phyloP scores from a whole-genome alignment of 2,329 filamentous ascomycete species.

The Cyanodermella asteris region DNA sequence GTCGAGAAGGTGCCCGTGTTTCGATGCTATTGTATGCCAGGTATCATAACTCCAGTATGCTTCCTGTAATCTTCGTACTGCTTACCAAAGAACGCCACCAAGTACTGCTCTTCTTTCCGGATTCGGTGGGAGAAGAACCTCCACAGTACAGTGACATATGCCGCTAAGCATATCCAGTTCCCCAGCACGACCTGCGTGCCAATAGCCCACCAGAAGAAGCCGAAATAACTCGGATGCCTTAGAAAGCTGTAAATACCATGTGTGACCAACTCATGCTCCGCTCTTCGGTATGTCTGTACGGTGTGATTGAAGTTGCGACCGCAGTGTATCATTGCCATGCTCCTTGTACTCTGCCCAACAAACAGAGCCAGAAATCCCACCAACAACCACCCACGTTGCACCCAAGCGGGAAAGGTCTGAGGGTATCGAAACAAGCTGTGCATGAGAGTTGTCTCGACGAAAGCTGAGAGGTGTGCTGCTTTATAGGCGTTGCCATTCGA shows the following conservation, averaged over 20 bases:
- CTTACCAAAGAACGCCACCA: conserved; percentile 7
- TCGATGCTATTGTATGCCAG: too few relatives aligned
- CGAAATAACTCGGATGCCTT: conserved; percentile 85
- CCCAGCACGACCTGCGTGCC: conserved; percentile 81
- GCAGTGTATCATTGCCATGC: conserved; percentile 71
- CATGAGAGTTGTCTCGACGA: conserved; percentile 48
- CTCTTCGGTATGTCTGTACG: conserved; percentile 46
- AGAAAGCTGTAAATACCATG: conserved; percentile 54
- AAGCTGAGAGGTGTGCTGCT: conserved; percentile 55
- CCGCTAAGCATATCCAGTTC: conserved; percentile 56
- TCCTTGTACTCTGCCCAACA: conserved; percentile 53
- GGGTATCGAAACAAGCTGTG: conserved; percentile 36
- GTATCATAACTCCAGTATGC: too few relatives aligned
- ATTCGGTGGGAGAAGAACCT: conserved; percentile 63
- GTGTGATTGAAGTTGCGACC: conserved; percentile 82
- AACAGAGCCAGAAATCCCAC: conserved; percentile 43
- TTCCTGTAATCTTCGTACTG: too few relatives aligned
- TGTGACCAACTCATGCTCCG: conserved; percentile 63
- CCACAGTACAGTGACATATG: conserved; percentile 59
- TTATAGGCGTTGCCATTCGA: conserved; percentile 72
- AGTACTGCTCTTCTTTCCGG: conserved; percentile 33
- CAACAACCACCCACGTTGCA: conserved; percentile 15
- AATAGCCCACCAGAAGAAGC: conserved; percentile 97
- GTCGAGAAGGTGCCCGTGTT: too few relatives aligned
- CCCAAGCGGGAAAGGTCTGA: conserved; percentile 14